These are phyloP conservation scores for Nemania sp. DNA, from an alignment of 2,329 filamentous ascomycete genomes.

Conservation along the genomic window DNA sequence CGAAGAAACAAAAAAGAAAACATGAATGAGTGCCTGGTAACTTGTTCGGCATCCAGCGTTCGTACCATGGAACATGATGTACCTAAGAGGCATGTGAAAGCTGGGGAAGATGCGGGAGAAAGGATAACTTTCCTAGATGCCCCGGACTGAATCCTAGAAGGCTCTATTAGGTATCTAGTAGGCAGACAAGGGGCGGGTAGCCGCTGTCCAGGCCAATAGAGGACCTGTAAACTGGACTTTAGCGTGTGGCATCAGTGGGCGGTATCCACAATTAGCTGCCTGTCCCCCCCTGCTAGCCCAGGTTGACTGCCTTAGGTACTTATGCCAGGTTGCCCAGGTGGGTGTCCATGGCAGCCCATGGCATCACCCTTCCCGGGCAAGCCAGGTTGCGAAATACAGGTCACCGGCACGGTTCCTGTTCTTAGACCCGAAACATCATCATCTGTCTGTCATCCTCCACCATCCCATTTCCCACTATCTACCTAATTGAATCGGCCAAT, in stretches of 20 bases:
- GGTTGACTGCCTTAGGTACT: neutral
- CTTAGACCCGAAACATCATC: slow-evolving; percentile 37
- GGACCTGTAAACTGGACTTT: neutral
- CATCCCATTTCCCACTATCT: slow-evolving; percentile 27
- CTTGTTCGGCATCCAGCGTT: neutral
- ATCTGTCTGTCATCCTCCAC: slow-evolving; percentile 40
- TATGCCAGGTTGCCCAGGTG: neutral
- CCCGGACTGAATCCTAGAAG: slow-evolving; percentile 32
- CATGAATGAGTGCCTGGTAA: neutral
- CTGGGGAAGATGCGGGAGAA: slow-evolving; percentile 22
- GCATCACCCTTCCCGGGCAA: slow-evolving; percentile 10
- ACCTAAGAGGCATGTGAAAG: slow-evolving; percentile 26
- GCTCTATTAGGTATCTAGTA: neutral
- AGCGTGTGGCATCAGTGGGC: slow-evolving; percentile 23
- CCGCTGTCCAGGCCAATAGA: slow-evolving; percentile 25
- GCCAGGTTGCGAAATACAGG: neutral
- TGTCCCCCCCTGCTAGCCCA: slow-evolving; percentile 10
- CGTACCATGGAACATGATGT: neutral
- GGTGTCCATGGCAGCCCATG: slow-evolving; percentile 12
- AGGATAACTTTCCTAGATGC: slow-evolving; percentile 17
- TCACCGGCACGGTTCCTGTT: slow-evolving; percentile 29
- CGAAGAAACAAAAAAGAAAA: neutral
- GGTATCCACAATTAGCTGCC: slow-evolving; percentile 17
- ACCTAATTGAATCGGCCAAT: slow-evolving; percentile 33
- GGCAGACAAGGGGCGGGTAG: slow-evolving; percentile 14